Conservation (phyloP, 2,329 filamentous ascomycete species). For the Zasmidium citrigriseum region DNA sequence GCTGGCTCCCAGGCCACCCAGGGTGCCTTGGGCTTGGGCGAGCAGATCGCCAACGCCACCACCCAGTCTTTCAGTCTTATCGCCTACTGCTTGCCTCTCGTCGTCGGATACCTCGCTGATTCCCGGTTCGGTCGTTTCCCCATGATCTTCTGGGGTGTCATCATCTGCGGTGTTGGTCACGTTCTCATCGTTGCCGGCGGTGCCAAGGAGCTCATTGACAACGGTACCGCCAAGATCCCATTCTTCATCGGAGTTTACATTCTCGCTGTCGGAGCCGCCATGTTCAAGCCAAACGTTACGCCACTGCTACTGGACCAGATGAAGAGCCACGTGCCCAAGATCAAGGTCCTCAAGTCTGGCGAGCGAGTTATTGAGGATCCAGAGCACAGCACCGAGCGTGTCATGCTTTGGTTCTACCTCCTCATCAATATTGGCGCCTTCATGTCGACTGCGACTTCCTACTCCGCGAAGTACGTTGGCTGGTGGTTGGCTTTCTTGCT, state of each 20-base stretch:
- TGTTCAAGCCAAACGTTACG: slow-evolving; percentile 74
- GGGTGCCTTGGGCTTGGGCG: slow-evolving; percentile 67
- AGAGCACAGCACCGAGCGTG: slow-evolving; percentile 46
- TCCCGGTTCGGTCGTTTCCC: slow-evolving; percentile 44
- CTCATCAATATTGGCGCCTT: slow-evolving; percentile 65
- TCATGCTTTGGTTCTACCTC: slow-evolving; percentile 66
- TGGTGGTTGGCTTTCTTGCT: slow-evolving; percentile 67
- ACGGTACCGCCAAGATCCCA: slow-evolving; percentile 38
- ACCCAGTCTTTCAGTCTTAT: slow-evolving; percentile 58
- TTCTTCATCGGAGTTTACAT: slow-evolving; percentile 46
- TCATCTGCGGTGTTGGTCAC: slow-evolving; percentile 42
- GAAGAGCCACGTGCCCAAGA: slow-evolving; percentile 38
- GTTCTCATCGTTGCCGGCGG: slow-evolving; percentile 33
- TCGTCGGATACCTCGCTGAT: slow-evolving; percentile 47
- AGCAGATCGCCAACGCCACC: slow-evolving; percentile 63
- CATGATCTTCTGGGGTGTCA: slow-evolving; percentile 41
- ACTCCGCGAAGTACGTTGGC: slow-evolving; percentile 65
- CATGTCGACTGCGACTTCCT: slow-evolving; percentile 33
- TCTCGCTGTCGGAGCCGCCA: slow-evolving; percentile 39
- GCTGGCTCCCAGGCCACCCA: slow-evolving; percentile 40
- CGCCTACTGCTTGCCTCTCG: slow-evolving; percentile 58
- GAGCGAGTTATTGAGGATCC: slow-evolving; percentile 51
- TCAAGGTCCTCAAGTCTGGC: slow-evolving; percentile 42
- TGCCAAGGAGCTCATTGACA: slow-evolving; percentile 31
- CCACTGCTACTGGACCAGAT: slow-evolving; percentile 52